phyloP scores from a whole-genome alignment of 2,329 filamentous ascomycete species.

The Penicillium nordicum region DNA sequence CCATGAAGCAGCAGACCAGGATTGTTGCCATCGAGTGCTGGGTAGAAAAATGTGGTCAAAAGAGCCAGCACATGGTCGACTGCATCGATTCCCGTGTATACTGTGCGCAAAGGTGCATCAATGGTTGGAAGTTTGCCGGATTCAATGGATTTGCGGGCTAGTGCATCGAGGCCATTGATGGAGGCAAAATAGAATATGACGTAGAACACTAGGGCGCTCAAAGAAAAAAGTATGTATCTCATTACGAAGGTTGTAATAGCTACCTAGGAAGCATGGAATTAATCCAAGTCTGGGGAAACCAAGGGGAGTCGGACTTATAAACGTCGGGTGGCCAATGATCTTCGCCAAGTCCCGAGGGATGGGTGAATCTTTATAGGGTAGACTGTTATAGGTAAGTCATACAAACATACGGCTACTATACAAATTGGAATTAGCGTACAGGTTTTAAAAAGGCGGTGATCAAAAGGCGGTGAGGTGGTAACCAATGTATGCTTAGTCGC shows the following conservation, averaged over 20 bases:
- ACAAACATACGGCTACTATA: too few species aligned
- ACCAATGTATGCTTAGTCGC: too few species aligned
- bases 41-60: constrained; percentile 41
- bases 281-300: too few species aligned
- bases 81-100: constrained; percentile 34
- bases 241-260: constrained; percentile 8
- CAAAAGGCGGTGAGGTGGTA: too few species aligned
- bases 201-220: constrained; percentile 33
- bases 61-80: constrained; percentile 32
- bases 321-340: background rate
- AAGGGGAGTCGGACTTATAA: background rate
- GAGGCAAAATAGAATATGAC: constrained; percentile 34
- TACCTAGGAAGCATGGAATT: too few species aligned
- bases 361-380: too few species aligned
- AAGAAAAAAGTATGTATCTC: constrained; percentile 28
- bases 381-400: too few species aligned
- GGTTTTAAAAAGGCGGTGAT: too few species aligned
- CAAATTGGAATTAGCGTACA: too few species aligned
- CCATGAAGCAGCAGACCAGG: constrained; percentile 37
- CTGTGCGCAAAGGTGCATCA: constrained; percentile 28
- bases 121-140: constrained; percentile 27
- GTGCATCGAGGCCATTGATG: constrained; percentile 29
- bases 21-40: constrained; percentile 38
- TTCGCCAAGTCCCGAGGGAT: too few species aligned
- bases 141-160: constrained; percentile 19